Base-by-base conservation (phyloP, 1,139 yeast genomes). In the Blastobotrys serpentis region DNA sequence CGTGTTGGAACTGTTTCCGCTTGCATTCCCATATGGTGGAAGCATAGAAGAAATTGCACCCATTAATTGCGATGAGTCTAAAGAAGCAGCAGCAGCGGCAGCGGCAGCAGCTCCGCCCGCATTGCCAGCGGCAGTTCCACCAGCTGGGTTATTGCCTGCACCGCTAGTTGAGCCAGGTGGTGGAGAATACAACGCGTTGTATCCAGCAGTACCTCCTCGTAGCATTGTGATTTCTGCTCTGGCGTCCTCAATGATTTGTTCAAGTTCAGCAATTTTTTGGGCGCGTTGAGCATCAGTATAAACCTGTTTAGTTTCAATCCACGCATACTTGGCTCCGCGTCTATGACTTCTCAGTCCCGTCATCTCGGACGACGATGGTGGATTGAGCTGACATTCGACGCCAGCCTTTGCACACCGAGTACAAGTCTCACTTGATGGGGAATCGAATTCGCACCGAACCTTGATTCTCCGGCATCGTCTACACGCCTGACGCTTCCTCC, bases 401-500 rank as follows among this genome's bases (percentile, higher is more conserved):
- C 71, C 71, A 2, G 76, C 69, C 33, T 70, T 65, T 48, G 65
- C 69, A 57, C 84, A 79, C 48, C 82, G 59, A 25, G 68, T 69
- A 60, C 84, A 79, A n/a, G 77, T 61, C 29, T 62, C 62, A 52
- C 64, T 70, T 10, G 61, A 58, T 1, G 81, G 82, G 50, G 74
- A 74, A 26, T 76, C 76, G 59, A 73, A 79, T 2, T 73, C 71
- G 60, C 84, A 79, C 53, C 78, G 71, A 72, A 77, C 75, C 57
- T 79, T 79, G 29, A 77, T 66, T 40, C 82, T 59, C 50, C 79
- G 77, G 55, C 84, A 79, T 51, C 83, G 62, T 5, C 81, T 82
- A 64, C 84, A 79, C 1, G 83, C 82, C 47, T 79, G 66, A 18
- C 71, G 61, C 52, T 70, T 75, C 38, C 78, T 59, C 77, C 78